A percentile compares a stretch with the other conserved stretches of the same genome.
Evolutionary conservation across 257 asterid genomes (phyloP).

Genomic region (Echites panduratus): DNA sequence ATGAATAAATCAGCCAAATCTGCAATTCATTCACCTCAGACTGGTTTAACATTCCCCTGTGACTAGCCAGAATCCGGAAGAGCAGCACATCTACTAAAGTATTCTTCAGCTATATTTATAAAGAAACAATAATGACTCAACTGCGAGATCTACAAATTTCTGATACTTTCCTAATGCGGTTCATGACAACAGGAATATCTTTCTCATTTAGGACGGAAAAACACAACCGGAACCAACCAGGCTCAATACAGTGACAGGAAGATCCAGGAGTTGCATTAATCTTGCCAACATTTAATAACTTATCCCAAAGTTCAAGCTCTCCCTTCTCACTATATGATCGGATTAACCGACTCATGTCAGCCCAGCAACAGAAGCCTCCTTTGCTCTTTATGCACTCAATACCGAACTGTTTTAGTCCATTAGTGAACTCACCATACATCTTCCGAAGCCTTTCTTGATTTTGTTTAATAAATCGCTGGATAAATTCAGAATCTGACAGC

Average conservation of each 20-base stretch:
- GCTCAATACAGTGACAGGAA: constrained; percentile 59
- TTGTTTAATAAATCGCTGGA: constrained; percentile 24
- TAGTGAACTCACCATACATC: constrained; percentile 34
- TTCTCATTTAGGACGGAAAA: constrained; percentile 33
- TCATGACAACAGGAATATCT: constrained; percentile 38
- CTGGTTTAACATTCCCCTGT: background rate
- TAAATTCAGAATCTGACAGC: constrained; percentile 42
- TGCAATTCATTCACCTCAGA: background rate
- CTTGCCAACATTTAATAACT: constrained; percentile 38
- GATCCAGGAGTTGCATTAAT: constrained; percentile 51
- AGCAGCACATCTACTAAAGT: background rate
- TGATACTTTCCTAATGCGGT: constrained; percentile 38
- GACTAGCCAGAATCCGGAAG: background rate
- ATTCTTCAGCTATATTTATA: constrained; percentile 1
- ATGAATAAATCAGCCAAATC: background rate
- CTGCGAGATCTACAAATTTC: constrained; percentile 33
- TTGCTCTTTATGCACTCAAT: constrained; percentile 36
- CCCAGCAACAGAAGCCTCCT: constrained; percentile 60
- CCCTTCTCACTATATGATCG: constrained; percentile 54
- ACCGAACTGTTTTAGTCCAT: constrained; percentile 43
- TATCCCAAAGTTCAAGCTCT: constrained; percentile 57
- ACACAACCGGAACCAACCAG: constrained; percentile 61
- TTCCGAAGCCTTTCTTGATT: constrained; percentile 39
- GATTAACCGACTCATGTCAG: constrained; percentile 50
- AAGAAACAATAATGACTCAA: constrained; percentile 16